Conservation (phyloP, 148 eudicot genomes). For the Fagopyrum esculentum region DNA sequence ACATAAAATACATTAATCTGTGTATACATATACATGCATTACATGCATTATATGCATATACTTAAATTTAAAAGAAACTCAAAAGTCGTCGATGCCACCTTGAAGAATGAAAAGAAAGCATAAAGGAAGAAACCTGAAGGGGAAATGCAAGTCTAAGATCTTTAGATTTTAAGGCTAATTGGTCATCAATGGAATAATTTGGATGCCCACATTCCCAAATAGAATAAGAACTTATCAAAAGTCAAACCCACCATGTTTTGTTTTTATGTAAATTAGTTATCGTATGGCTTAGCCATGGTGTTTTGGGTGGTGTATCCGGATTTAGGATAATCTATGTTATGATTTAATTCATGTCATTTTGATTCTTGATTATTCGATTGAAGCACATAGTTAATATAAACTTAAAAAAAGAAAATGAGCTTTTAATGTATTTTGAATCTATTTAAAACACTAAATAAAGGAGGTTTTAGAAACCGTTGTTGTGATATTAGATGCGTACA, state of each 20-base stretch:
- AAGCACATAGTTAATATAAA: no score
- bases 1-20: neutral
- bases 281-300: neutral
- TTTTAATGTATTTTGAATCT: no score
- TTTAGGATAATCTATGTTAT: no score
- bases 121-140: constrained; percentile 1
- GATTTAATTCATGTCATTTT: no score
- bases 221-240: neutral
- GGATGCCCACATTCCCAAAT: neutral
- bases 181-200: constrained; percentile 4
- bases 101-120: constrained; percentile 1
- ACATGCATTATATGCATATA: neutral
- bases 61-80: constrained; percentile 8
- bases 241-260: constrained; percentile 7
- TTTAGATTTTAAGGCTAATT: constrained; percentile 4
- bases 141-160: neutral
- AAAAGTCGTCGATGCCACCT: constrained; percentile 7
- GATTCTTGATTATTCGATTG: no score
- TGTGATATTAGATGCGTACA: no score
- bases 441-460: no score
- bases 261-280: neutral
- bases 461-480: no score
- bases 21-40: neutral
- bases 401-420: no score
- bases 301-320: neutral